These are phyloP conservation scores for Colletotrichum sidae DNA, from an alignment of 2,329 filamentous ascomycete genomes.

Conservation along the genomic window DNA sequence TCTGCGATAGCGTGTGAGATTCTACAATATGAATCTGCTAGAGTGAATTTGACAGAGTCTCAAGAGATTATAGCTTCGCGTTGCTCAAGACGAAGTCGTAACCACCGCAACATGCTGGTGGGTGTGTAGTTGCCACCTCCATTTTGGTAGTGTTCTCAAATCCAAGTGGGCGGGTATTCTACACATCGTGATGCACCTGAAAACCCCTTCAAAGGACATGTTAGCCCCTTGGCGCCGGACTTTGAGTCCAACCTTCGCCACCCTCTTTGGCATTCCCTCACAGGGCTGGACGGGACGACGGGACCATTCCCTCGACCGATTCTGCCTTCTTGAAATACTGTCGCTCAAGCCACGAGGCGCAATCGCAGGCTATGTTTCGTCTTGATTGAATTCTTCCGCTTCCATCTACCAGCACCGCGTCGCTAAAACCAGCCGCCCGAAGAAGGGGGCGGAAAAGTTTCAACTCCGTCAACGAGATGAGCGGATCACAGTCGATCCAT, in stretches of 20 bases:
- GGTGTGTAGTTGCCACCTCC: no score
- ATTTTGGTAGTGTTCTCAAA: no score
- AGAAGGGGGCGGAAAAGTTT: conserved; percentile 8
- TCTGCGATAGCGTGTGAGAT: no score
- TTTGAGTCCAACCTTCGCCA: neutral
- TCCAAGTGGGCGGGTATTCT: no score
- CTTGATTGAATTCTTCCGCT: neutral
- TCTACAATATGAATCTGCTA: no score
- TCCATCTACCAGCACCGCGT: neutral
- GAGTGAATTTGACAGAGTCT: no score
- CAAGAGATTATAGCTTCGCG: no score
- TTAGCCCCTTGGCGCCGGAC: no score
- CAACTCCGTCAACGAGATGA: conserved; percentile 18
- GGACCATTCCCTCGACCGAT: neutral
- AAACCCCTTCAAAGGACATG: no score
- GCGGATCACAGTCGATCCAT: conserved; percentile 19
- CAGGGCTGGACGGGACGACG: conserved; percentile 13
- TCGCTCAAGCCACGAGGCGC: conserved; percentile 1
- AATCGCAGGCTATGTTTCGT: neutral
- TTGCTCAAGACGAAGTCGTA: no score
- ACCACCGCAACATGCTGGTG: no score
- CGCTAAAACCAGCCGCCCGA: conserved; percentile 1
- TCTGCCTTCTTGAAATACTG: neutral
- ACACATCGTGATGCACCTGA: no score
- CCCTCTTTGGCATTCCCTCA: neutral